Percentiles rank a stretch among this genome's conserved stretches.
These are phyloP conservation scores for Trichopus zeylanicus DNA, from an alignment of 116 monocot species.

Conservation along the genomic window DNA sequence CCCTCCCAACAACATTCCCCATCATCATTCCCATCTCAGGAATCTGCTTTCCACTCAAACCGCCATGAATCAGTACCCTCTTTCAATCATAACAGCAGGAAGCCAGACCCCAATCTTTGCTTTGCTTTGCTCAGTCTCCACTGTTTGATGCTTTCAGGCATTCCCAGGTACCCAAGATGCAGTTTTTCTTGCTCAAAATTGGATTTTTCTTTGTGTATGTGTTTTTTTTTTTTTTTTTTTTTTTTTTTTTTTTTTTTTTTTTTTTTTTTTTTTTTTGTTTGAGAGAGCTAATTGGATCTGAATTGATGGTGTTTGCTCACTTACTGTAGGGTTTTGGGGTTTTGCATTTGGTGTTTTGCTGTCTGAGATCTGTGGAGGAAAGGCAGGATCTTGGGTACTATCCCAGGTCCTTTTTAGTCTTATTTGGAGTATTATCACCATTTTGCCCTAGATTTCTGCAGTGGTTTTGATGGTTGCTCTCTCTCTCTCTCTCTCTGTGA, in stretches of 20 bases:
- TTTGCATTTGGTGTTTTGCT: neutral
- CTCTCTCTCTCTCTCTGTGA: no score
- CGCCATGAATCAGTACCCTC: neutral
- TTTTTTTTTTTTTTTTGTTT: no score
- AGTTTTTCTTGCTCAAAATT: neutral
- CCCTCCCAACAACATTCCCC: neutral
- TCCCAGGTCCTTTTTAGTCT: no score
- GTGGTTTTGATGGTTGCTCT: neutral
- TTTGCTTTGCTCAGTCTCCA: neutral
- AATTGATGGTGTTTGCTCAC: slow-evolving; percentile 1
- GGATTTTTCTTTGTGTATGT: neutral
- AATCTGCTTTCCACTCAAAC: neutral
- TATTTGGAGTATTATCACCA: neutral
- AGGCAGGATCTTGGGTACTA: neutral
- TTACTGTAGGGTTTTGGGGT: no score
- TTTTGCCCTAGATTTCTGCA: neutral
- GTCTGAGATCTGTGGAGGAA: neutral
- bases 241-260: no score
- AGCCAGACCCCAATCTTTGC: neutral
- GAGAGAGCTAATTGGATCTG: neutral
- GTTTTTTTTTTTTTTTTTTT: no score
- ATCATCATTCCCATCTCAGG: neutral
- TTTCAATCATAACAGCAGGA: neutral
- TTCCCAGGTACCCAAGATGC: neutral
- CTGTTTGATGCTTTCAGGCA: neutral